Base-by-base conservation (phyloP, 2,329 filamentous ascomycete species). In the Arthrobotrys megalospora region DNA sequence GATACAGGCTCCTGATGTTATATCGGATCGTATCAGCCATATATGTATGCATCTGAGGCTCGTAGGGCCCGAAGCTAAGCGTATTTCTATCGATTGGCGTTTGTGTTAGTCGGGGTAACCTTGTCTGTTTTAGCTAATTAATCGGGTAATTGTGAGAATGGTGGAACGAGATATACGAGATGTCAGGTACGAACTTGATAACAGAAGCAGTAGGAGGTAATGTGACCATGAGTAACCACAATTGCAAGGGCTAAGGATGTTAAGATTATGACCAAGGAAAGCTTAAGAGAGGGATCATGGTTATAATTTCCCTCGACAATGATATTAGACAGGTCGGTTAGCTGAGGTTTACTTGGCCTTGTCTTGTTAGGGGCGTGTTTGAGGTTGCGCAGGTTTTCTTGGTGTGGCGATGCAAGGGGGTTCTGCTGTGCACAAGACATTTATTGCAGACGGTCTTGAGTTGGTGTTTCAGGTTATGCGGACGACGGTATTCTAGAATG, bases 401-500 rank as follows among this genome's bases (percentile, higher is more conserved):
- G 19, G 28, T 38, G 47, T 68, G 41, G 65, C 50, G 50, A 58
- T 68, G 65, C 50, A 68, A 68, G 65, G 65, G 65, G 65, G 48
- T 48, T 53, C 28, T 52, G 24, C 5, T 11, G 48, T n/a, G 28
- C 47, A 53, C 34, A 55, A 28, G 14, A 58, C 32, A 52, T 62
- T 48, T 21, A 48, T 45, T 60, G 41, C n/a, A 50, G 19, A 36
- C 14, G 12, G 6, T 19, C 38, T 28, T 58, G 36, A 36, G 36
- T 48, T 36, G 50, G 21, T 41, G 69, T 73, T 73, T 73, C 69
- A 66, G 60, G 62, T 66, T 65, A 41, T 73, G 69, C 69, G 52
- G 14, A 7, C 3, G 34, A 58, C 32, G 7, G 47, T 10, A 58
- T 73, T 73, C 69, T 73, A 73, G 69, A 73, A 73, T 45, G 60